These are phyloP conservation scores for Trametes cinnabarina DNA, from an alignment of 768 basidiomycete genomes.

Conservation along the genomic window DNA sequence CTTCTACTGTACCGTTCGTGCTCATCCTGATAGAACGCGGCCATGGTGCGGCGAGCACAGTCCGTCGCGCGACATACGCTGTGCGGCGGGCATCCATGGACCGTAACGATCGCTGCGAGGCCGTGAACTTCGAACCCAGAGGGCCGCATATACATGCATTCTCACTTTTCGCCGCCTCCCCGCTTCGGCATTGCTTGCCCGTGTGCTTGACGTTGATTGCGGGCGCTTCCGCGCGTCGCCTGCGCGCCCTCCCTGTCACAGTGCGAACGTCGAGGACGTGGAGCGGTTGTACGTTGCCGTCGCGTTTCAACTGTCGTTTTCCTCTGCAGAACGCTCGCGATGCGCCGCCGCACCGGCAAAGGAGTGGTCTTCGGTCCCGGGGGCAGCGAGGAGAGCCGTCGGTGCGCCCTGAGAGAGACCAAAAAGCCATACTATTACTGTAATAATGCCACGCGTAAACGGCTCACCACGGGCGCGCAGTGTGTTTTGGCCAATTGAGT, in stretches of 20 bases:
- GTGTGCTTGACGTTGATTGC: too few species aligned
- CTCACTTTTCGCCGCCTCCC: background rate
- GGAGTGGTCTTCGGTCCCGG: background rate
- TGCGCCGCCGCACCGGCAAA: background rate
- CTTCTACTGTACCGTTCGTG: too few species aligned
- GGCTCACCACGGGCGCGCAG: background rate
- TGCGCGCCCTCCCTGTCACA: background rate
- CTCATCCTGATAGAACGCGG: too few species aligned
- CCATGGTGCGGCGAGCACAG: conserved; percentile 9
- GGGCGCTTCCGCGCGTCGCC: background rate
- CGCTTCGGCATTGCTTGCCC: background rate
- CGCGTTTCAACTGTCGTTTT: background rate
- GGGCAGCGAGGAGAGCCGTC: conserved; percentile 2
- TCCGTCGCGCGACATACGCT: background rate
- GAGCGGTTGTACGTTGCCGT: conserved; percentile 2
- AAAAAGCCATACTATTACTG: too few species aligned
- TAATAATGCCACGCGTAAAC: background rate
- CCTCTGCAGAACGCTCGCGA: background rate
- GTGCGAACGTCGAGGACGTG: background rate
- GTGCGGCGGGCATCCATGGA: background rate
- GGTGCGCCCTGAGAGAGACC: background rate
- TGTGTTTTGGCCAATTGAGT: too few species aligned
- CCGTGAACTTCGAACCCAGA: background rate
- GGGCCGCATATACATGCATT: background rate
- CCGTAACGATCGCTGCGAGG: background rate